phyloP scores from a whole-genome alignment of 1,139 yeast species.

The Meyerozyma carpophila region DNA sequence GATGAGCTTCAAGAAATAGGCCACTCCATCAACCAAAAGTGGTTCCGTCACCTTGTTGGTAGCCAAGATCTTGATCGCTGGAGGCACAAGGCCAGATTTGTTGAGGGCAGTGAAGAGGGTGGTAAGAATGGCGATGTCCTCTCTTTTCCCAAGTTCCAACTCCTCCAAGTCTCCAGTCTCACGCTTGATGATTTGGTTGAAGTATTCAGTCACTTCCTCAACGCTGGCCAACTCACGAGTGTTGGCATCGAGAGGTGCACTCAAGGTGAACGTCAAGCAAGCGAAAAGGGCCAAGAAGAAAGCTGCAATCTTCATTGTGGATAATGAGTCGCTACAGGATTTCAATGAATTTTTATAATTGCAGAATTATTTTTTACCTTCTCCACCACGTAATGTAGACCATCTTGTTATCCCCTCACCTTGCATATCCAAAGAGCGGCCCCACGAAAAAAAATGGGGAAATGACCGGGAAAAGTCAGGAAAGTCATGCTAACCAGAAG shows the following conservation, averaged over 20 bases:
- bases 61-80: slow-evolving; percentile 17
- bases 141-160: background rate
- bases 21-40: slow-evolving; percentile 17
- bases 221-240: background rate
- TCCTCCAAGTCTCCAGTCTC: background rate
- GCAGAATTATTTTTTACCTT: background rate
- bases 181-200: background rate
- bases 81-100: slow-evolving; percentile 21
- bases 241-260: background rate
- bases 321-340: background rate
- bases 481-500: background rate
- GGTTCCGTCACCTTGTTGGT: slow-evolving; percentile 19
- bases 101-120: slow-evolving; percentile 22
- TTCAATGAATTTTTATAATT: background rate
- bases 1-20: slow-evolving; percentile 17
- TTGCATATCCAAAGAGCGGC: too few relatives aligned
- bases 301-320: background rate
- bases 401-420: too few relatives aligned
- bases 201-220: background rate
- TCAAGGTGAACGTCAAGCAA: slow-evolving; percentile 1
- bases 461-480: background rate
- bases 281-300: slow-evolving; percentile 1
- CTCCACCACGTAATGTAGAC: background rate
- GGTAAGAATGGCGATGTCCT: slow-evolving; percentile 13
- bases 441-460: background rate